Conservation (phyloP, 1,139 yeast genomes). For the Saccharomycopsis crataegensis region DNA sequence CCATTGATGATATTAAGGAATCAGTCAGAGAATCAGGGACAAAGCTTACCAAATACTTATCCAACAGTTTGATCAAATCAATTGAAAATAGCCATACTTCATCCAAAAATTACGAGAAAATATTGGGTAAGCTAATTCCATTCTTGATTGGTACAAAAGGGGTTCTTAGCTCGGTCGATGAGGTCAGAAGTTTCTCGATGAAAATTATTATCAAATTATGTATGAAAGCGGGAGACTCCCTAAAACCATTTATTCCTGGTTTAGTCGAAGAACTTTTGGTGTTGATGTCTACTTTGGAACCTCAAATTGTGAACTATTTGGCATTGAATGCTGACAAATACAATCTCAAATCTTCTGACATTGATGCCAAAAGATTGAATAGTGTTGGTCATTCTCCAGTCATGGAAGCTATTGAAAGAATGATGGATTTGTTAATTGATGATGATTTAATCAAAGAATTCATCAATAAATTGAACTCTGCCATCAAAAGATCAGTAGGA, state of each 20-base stretch:
- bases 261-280: constrained; percentile 62
- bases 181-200: constrained; percentile 69
- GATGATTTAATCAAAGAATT: constrained; percentile 42
- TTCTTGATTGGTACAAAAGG: constrained; percentile 77
- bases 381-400: constrained; percentile 77
- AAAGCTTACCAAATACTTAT: constrained; percentile 57
- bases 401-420: constrained; percentile 77
- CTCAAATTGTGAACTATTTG: constrained; percentile 80
- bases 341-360: constrained; percentile 59
- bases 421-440: constrained; percentile 54
- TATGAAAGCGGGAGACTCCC: constrained; percentile 49
- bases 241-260: constrained; percentile 62
- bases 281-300: constrained; percentile 82
- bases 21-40: constrained; percentile 82
- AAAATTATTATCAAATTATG: constrained; percentile 66
- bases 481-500: constrained; percentile 70
- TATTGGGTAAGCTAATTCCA: constrained; percentile 57
- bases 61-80: constrained; percentile 54
- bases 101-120: constrained; percentile 13
- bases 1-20: constrained; percentile 90
- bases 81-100: constrained; percentile 33
- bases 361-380: constrained; percentile 72
- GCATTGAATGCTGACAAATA: constrained; percentile 86
- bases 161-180: constrained; percentile 77
- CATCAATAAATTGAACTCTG: constrained; percentile 37